phyloP scores from a whole-genome alignment of 345 rosid species.

The Anacardium occidentale region DNA sequence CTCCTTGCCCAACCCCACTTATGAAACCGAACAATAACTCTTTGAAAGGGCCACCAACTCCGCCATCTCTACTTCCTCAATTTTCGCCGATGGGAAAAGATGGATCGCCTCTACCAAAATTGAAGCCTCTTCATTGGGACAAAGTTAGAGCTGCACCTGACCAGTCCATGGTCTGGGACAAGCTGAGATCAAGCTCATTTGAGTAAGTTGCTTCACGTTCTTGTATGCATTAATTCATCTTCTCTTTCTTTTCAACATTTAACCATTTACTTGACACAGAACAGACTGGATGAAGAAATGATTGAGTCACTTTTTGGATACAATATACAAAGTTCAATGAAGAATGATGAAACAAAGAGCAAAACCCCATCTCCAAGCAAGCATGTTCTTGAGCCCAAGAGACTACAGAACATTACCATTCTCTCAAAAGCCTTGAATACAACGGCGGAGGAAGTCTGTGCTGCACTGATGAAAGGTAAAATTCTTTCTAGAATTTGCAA shows the following conservation, averaged over 20 bases:
- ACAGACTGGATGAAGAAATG: constrained; percentile 98
- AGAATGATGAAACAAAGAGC: constrained; percentile 71
- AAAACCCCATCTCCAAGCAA: constrained; percentile 89
- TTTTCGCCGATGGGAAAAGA: constrained; percentile 57
- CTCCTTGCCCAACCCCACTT: constrained; percentile 63
- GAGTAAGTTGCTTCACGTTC: constrained; percentile 57
- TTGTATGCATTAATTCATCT: constrained; percentile 1
- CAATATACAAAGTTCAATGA: constrained; percentile 52
- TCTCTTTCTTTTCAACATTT: constrained; percentile 5
- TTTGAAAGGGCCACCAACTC: constrained; percentile 63
- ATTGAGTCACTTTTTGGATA: constrained; percentile 93
- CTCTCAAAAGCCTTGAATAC: constrained; percentile 79
- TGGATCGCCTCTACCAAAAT: constrained; percentile 73
- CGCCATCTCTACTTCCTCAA: constrained; percentile 52
- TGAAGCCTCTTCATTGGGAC: constrained; percentile 99
- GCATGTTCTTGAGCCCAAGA: constrained; percentile 87
- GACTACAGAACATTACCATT: constrained; percentile 89
- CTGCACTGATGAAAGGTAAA: constrained; percentile 73
- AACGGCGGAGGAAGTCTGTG: constrained; percentile 72
- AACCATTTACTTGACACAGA: not conserved
- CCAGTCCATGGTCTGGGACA: constrained; percentile 90
- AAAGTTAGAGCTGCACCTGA: constrained; percentile 97
- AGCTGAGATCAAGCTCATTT: constrained; percentile 82
- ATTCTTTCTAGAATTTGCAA: not conserved
- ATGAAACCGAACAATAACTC: constrained; percentile 28